Evolutionary conservation across 768 basidiomycete species (phyloP).

Genomic region (Suillus weaverae): DNA sequence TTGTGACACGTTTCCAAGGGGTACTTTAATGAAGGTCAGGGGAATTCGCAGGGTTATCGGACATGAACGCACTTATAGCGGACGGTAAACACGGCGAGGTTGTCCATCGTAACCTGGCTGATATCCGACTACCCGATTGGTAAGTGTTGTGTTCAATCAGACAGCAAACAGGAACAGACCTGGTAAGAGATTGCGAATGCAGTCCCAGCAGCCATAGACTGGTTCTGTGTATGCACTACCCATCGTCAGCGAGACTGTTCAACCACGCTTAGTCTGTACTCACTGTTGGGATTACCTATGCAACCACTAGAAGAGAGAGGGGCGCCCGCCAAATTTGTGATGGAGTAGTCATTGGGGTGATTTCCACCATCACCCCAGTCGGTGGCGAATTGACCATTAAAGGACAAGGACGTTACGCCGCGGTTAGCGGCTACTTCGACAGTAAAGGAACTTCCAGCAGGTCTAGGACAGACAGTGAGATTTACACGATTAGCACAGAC

Average conservation of each 20-base stretch:
- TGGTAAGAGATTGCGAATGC: conserved; percentile 57
- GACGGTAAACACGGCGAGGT: conserved; percentile 54
- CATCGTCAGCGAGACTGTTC: conserved; percentile 1
- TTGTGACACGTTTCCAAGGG: conserved; percentile 50
- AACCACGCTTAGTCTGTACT: conserved; percentile 16
- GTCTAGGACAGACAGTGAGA: conserved; percentile 29
- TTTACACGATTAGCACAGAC: neutral
- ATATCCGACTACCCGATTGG: conserved; percentile 43
- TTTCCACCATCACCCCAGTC: conserved; percentile 48
- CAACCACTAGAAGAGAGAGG: conserved; percentile 26
- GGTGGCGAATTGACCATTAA: conserved; percentile 36
- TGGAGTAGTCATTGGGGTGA: conserved; percentile 47
- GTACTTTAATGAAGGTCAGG: conserved; percentile 34
- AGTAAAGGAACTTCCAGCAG: conserved; percentile 48
- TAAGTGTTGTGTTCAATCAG: neutral
- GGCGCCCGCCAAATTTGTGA: conserved; percentile 19
- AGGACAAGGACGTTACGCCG: conserved; percentile 46
- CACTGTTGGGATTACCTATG: conserved; percentile 50
- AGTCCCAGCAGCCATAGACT: conserved; percentile 52
- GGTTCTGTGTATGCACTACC: conserved; percentile 53
- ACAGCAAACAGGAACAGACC: conserved; percentile 25
- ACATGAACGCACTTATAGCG: conserved; percentile 40
- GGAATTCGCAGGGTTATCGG: neutral
- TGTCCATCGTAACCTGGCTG: conserved; percentile 44
- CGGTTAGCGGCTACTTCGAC: conserved; percentile 52